Evolutionary conservation across 768 basidiomycete genomes (phyloP).

Genomic region (Kwoniella sp.): DNA sequence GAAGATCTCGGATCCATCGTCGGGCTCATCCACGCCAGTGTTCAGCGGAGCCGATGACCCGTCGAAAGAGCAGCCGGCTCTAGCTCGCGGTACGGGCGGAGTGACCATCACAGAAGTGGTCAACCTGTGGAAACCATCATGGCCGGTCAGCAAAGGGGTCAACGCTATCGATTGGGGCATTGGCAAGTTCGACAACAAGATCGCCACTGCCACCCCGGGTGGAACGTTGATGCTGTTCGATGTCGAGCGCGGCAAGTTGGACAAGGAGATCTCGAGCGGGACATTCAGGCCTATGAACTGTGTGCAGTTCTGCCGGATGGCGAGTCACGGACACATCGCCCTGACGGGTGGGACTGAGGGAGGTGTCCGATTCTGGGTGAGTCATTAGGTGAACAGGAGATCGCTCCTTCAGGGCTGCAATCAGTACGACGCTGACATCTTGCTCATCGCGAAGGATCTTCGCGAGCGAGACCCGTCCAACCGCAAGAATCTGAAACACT

Average conservation of each 20-base stretch:
- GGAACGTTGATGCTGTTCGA: conserved; percentile 48
- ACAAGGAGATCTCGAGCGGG: conserved; percentile 34
- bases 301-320: conserved; percentile 29
- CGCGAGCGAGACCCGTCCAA: conserved; percentile 30
- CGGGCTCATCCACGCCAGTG: conserved; percentile 13
- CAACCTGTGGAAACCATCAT: conserved; percentile 44
- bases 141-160: conserved; percentile 39
- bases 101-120: conserved; percentile 36
- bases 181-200: conserved; percentile 37
- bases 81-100: conserved; percentile 39
- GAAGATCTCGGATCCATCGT: conserved; percentile 12
- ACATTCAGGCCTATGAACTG: conserved; percentile 43
- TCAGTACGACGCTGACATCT: no score
- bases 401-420: no score
- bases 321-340: conserved; percentile 33
- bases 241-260: conserved; percentile 35
- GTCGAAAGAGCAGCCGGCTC: conserved; percentile 1
- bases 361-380: conserved; percentile 41
- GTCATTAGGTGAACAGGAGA: no score
- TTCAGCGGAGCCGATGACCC: conserved; percentile 7
- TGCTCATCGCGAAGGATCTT: no score
- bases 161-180: conserved; percentile 47
- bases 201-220: conserved; percentile 41
- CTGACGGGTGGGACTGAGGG: conserved; percentile 47
- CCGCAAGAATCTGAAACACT: conserved; percentile 39